Base-by-base conservation (phyloP, 768 basidiomycete genomes). In the Rhodotorula diobovata region DNA sequence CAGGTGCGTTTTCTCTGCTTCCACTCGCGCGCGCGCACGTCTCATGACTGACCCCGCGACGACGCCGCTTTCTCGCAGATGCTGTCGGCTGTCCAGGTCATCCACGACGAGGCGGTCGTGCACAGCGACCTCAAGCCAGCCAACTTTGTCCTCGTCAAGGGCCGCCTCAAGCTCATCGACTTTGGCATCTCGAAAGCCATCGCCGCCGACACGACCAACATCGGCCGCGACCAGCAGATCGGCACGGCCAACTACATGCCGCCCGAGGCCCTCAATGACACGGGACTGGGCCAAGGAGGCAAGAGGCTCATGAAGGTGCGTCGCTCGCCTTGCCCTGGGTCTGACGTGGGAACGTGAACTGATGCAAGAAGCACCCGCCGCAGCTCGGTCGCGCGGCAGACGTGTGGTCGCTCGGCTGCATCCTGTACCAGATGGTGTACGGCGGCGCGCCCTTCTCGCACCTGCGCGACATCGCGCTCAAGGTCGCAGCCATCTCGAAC, bases 111-210 rank as follows among this genome's bases (percentile, higher is more conserved):
- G 82, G 95, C 95, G 81, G 96, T 99, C 71, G 95, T 99, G 5
- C 95, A 99, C 81, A 95, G 94, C 30, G 95, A 99, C 81, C 84
- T 98, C 66, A 99, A 99, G 80, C 95, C 95, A 12, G 95, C 96
- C 8, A 99, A 99, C 81, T 99, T 99, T 75, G 94, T 99, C 32
- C 84, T 99, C 41, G 95, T 98, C 66, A 88, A 89, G 68, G 95
- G 95, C 11, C 89, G 92, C 75, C 83, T 99, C 67, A 99, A 99
- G 84, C 83, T 99, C 72, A 99, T 99, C 75, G 95, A 99, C 80
- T 99, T 99, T 78, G 95, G 95, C n/a, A 99, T 99, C 77, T 94
- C 95, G 23, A 97, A 97, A 79, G 94, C 94, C 16, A 95, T 99
- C 75, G 93, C 94, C 28, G 97, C 94, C 78, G 95, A 99, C 77